Evolutionary conservation across 495 filamentous ascomycete species (phyloP), one percentile per base, ranked within the genome.

Genomic region (Parathielavia hyrcaniae): DNA sequence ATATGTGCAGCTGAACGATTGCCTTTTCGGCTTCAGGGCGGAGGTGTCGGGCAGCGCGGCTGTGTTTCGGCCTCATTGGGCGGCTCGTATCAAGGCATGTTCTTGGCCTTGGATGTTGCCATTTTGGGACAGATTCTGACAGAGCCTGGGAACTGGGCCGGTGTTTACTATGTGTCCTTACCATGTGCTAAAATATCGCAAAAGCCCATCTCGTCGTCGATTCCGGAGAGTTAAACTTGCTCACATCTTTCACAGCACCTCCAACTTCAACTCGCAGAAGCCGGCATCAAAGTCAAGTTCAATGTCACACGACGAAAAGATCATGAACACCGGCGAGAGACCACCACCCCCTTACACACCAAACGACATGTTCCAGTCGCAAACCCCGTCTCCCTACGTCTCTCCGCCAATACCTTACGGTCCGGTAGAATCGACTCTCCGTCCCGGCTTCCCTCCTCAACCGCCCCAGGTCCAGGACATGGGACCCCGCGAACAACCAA

Each of bases 21-120:
- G 26, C 3, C 26, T 30, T 30, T 30, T 30, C 26, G 26, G 6
- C 6, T 30, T 2, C 26, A 30, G 6, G 26, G 26, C 6, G 26
- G 2, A 30, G 6, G 26, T 6, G 40, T n/a, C 5, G 10, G 38
- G 38, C 38, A 39, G 1, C 38, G 26, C 35, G 47, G 47, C 47
- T 50, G 47, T 23, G 49, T 32, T 14, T 9, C 49, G 16, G 45
- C 12, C 13, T 16, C 22, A 10, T 19, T 6, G n/a, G 10, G 43
- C 17, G 5, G 26, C n/a, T n/a, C n/a, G n/a, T n/a, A n/a, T n/a
- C n/a, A n/a, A n/a, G 6, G 6, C 26, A 30, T 20, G 17, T 44
- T 55, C 53, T 55, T 55, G 53, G 53, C 53, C 53, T 11, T 10
- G 16, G 17, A 38, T 55, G 4, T 55, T 47, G 20, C 53, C 53